phyloP scores from a whole-genome alignment of 768 basidiomycete genomes.

The Dacryopinax primogenitus region DNA sequence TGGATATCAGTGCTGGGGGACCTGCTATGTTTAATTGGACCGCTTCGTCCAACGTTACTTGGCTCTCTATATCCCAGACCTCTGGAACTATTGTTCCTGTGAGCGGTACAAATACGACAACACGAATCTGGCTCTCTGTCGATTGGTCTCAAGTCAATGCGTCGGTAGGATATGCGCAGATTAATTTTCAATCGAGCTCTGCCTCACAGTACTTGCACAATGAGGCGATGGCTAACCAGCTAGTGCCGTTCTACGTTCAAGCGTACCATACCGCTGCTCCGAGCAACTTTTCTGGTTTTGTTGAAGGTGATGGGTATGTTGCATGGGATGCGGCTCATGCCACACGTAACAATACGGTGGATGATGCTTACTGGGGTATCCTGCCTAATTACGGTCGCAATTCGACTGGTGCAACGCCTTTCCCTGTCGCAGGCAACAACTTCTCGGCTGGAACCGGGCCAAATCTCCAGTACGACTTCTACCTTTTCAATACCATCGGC shows the following conservation, averaged over 20 bases:
- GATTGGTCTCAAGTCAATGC: constrained; percentile 39
- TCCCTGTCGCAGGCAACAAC: constrained; percentile 36
- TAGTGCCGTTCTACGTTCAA: constrained; percentile 18
- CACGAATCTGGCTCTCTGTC: constrained; percentile 43
- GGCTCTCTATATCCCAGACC: constrained; percentile 39
- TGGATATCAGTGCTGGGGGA: constrained; percentile 52
- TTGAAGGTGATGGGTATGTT: constrained; percentile 50
- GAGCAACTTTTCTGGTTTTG: constrained; percentile 34
- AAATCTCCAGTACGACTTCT: constrained; percentile 56
- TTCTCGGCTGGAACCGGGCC: constrained; percentile 55
- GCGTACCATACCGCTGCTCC: constrained; percentile 15
- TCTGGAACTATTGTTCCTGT: constrained; percentile 38
- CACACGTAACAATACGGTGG: constrained; percentile 36
- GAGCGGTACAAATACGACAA: constrained; percentile 32
- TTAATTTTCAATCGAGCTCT: constrained; percentile 12
- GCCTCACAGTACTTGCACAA: background rate
- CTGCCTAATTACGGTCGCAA: constrained; percentile 50
- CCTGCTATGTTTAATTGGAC: constrained; percentile 46
- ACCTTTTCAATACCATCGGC: constrained; percentile 39
- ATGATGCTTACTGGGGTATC: constrained; percentile 45
- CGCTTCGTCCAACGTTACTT: constrained; percentile 37
- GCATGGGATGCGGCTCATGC: constrained; percentile 56
- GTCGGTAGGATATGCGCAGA: constrained; percentile 9
- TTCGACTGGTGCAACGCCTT: constrained; percentile 46
- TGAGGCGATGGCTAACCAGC: constrained; percentile 14